Evolutionary conservation across 2,329 filamentous ascomycete genomes (phyloP), one percentile per base, ranked within the genome.

Genomic region (Calycina marina): DNA sequence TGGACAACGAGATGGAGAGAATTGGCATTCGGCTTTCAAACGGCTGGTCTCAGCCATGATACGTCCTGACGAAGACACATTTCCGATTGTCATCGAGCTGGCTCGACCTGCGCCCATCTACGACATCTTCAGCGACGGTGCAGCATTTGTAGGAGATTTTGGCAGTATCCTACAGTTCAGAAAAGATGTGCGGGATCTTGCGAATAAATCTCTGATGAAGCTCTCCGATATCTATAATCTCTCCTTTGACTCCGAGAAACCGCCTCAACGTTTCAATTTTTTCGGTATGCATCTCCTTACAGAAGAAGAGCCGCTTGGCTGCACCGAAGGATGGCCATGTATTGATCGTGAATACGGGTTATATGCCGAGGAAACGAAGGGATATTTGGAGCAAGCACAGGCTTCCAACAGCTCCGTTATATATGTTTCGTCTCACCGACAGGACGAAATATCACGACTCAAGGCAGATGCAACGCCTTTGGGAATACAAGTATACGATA

Each of bases 351-450:
- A 33, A 5, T 51, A 43, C 24, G 41, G 28, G n/a, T 37, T 44
- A n/a, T 58, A 54, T 39, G 45, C 52, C 1, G 48, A 49, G 0
- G 58, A 61, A 41, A 52, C 56, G 0, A 43, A 48, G 3, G 48
- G 51, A 2, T 60, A 59, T 38, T 47, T 61, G 14, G 34, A 45
- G 16, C 51, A 56, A 26, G 55, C 58, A 0, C 27, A 43, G 6
- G 26, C 40, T 4, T 34, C 46, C 17, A 46, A 49, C 3, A 42
- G 55, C 1, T 33, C 43, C 0, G 32, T 61, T 10, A 53, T 60
- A 1, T 67, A 61, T 42, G 53, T 63, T 9, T 59, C 60, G 6
- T 59, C 58, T 1, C 60, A 60, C 8, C 56, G 58, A 12, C 44
- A 46, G 2, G 32, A 44, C 6, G 52, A 63, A 29, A 48, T 60